phyloP scores from a whole-genome alignment of 768 basidiomycete genomes.

The Cyclocybe aegerita region DNA sequence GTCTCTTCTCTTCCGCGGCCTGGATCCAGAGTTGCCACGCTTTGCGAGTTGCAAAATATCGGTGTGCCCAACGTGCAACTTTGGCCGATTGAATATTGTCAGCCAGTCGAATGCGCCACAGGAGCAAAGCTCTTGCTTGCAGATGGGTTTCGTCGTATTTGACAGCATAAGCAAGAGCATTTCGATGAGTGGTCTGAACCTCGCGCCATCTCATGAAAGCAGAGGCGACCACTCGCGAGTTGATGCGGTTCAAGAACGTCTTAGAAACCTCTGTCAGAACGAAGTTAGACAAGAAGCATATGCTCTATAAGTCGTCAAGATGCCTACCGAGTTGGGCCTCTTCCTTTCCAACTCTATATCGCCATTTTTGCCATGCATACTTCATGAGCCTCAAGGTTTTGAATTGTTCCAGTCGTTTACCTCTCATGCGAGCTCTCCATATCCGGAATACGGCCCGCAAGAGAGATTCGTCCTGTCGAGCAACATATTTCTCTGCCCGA shows the following conservation, averaged over 20 bases:
- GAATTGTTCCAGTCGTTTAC: slow-evolving; percentile 20
- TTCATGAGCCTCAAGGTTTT: slow-evolving; percentile 12
- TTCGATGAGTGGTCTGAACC: slow-evolving; percentile 19
- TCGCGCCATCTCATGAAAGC: slow-evolving; percentile 19
- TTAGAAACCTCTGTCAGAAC: slow-evolving; percentile 15
- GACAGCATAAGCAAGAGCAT: slow-evolving; percentile 20
- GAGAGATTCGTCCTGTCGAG: slow-evolving; percentile 22
- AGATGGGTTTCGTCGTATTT: slow-evolving; percentile 20
- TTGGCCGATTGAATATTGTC: slow-evolving; percentile 19
- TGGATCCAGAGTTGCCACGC: slow-evolving; percentile 21
- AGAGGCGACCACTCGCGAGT: slow-evolving; percentile 13
- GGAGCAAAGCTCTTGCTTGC: slow-evolving; percentile 14
- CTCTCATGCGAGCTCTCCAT: slow-evolving; percentile 28
- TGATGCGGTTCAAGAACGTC: slow-evolving; percentile 15
- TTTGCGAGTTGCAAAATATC: slow-evolving; percentile 23
- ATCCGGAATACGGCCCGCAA: slow-evolving; percentile 24
- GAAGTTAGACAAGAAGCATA: slow-evolving; percentile 1
- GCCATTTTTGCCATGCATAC: slow-evolving; percentile 21
- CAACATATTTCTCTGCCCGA: slow-evolving; percentile 46
- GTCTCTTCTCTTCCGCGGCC: slow-evolving; percentile 21
- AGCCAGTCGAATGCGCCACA: slow-evolving; percentile 23
- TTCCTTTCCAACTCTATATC: slow-evolving; percentile 13
- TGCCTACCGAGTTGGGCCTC: slow-evolving; percentile 17
- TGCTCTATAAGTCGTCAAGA: neutral
- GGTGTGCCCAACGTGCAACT: slow-evolving; percentile 24